These are phyloP conservation scores for Halocafeteria seosinensis DNA, from an alignment of 108 stramenopile genomes.

Conservation along the genomic window DNA sequence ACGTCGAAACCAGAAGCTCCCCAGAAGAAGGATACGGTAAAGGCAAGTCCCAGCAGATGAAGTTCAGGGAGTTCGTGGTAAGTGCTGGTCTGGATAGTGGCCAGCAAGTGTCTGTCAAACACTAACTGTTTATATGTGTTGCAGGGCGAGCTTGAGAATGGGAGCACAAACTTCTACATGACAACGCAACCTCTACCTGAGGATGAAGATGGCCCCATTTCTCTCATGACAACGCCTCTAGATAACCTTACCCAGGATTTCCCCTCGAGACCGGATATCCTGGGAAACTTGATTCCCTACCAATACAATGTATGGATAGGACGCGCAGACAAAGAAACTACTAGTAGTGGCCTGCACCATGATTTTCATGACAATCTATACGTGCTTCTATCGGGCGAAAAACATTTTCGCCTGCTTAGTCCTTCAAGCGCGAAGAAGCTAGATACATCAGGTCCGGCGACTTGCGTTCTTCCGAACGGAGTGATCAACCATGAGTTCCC, in stretches of 20 bases:
- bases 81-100: too few species aligned
- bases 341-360: constrained; percentile 65
- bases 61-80: too few species aligned
- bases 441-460: constrained; percentile 51
- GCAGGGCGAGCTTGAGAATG: too few species aligned
- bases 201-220: constrained; percentile 2
- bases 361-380: constrained; percentile 98
- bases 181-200: constrained; percentile 12
- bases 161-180: too few species aligned
- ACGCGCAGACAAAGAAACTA: constrained; percentile 3
- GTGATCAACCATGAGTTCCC: constrained; percentile 49
- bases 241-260: constrained; percentile 23
- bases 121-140: too few species aligned
- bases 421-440: constrained; percentile 42
- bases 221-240: constrained; percentile 1
- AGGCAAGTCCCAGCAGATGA: too few species aligned
- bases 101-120: too few species aligned
- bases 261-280: constrained; percentile 44
- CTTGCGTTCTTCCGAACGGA: constrained; percentile 64
- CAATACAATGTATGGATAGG: constrained; percentile 83
- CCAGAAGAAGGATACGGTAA: too few species aligned
- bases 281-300: constrained; percentile 46
- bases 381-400: constrained; percentile 55
- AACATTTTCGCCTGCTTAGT: constrained; percentile 58
- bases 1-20: too few species aligned